These are phyloP conservation scores for Scopulariopsis brevicaulis DNA, from an alignment of 2,329 filamentous ascomycete species.

Conservation along the genomic window DNA sequence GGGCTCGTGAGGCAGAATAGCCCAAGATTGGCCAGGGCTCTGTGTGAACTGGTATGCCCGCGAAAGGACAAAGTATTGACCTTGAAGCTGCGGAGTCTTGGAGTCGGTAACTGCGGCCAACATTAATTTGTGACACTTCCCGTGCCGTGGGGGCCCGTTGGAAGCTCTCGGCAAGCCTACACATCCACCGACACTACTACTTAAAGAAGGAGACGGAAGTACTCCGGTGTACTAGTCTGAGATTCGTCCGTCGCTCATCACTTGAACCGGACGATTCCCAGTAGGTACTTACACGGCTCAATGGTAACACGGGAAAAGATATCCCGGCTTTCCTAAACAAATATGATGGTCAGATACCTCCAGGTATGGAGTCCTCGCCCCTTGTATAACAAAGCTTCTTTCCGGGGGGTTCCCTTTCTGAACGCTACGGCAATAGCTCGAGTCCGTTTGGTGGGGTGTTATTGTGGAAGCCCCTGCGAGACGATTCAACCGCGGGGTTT, in stretches of 20 bases:
- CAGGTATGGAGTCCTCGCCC: background rate
- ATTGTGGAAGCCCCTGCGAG: no score
- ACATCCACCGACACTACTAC: background rate
- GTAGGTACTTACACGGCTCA: background rate
- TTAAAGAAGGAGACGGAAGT: background rate
- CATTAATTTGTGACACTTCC: no score
- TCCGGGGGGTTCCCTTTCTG: background rate
- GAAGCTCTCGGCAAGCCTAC: background rate
- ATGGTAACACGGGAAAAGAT: background rate
- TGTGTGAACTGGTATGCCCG: no score
- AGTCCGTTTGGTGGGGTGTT: background rate
- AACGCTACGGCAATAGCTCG: background rate
- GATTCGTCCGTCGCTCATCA: background rate
- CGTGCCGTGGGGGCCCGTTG: background rate
- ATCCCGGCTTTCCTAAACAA: background rate
- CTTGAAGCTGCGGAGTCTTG: no score
- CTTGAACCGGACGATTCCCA: background rate
- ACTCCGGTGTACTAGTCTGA: background rate
- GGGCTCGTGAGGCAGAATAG: background rate
- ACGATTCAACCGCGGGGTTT: no score
- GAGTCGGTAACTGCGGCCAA: no score
- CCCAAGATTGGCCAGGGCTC: background rate
- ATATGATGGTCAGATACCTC: background rate
- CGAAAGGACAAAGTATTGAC: no score
- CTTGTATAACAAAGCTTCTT: background rate